A percentile compares a stretch with the other conserved stretches of the same genome.
Conservation (phyloP, 805 yeast genomes). For the Myxozyma nipponensis region DNA sequence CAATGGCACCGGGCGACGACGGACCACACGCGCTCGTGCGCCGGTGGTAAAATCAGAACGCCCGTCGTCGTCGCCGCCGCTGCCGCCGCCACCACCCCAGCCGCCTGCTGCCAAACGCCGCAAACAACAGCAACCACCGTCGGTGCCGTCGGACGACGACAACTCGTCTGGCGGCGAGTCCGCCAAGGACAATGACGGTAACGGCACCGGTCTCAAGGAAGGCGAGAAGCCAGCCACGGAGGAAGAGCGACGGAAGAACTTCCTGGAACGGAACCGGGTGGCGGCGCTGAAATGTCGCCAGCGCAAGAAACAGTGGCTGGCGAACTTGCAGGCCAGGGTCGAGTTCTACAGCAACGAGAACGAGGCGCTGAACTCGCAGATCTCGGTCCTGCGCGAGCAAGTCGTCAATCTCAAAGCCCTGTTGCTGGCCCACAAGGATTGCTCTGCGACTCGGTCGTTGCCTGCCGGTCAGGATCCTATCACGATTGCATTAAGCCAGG, state of each 20-base stretch:
- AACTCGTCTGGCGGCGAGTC: neutral
- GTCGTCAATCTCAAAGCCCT: conserved; percentile 48
- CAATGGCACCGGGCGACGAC: too few relatives aligned
- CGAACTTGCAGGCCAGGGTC: conserved; percentile 76
- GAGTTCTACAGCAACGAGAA: conserved; percentile 67
- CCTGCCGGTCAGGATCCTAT: conserved; percentile 27
- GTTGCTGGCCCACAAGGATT: conserved; percentile 50
- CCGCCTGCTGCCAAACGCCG: neutral
- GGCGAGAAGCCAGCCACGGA: conserved; percentile 49
- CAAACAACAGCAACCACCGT: conserved; percentile 7
- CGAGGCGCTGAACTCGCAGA: conserved; percentile 57
- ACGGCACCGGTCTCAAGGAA: neutral
- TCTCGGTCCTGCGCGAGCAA: conserved; percentile 56
- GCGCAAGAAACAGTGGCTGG: conserved; percentile 83
- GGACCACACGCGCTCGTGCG: too few relatives aligned
- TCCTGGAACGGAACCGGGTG: conserved; percentile 82
- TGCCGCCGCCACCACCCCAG: conserved; percentile 7
- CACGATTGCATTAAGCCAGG: conserved; percentile 22
- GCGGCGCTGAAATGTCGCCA: conserved; percentile 96
- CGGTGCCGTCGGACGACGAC: neutral
- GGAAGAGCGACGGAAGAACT: conserved; percentile 73
- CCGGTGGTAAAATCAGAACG: too few relatives aligned
- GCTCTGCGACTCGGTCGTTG: conserved; percentile 28
- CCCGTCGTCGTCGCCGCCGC: conserved; percentile 4
- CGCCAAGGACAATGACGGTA: conserved; percentile 1